Percentiles rank a stretch among this genome's conserved stretches.
Conservation (phyloP, 2,329 filamentous ascomycete species). For the Colletotrichum cordylinicola region DNA sequence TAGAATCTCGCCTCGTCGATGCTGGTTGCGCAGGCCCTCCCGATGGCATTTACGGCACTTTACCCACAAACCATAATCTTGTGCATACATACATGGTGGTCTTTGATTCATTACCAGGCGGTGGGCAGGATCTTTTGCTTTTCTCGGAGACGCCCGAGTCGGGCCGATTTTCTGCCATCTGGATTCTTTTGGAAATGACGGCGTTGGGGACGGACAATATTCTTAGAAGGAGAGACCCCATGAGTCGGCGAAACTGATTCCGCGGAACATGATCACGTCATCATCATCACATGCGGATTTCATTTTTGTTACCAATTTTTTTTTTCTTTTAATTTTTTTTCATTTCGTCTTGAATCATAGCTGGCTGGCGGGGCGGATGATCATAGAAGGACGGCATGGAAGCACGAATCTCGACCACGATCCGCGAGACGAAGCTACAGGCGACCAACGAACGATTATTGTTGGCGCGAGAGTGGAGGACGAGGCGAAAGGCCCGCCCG, state of each 20-base stretch:
- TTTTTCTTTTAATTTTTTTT: slow-evolving; percentile 19
- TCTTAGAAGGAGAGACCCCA: slow-evolving; percentile 18
- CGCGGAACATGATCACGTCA: slow-evolving; percentile 2
- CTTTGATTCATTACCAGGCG: slow-evolving; percentile 16
- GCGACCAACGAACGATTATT: neutral
- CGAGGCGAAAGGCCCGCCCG: neutral
- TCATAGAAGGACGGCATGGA: slow-evolving; percentile 18
- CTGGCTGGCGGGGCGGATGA: slow-evolving; percentile 12
- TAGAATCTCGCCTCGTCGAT: neutral
- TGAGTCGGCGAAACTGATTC: slow-evolving; percentile 12
- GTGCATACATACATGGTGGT: slow-evolving; percentile 13
- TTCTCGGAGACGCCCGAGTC: neutral
- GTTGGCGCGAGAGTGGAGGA: neutral
- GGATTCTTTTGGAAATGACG: slow-evolving; percentile 19
- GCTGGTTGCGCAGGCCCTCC: neutral
- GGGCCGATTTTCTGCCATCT: slow-evolving; percentile 8
- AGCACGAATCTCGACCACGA: slow-evolving; percentile 9
- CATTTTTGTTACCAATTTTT: neutral
- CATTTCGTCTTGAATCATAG: slow-evolving; percentile 18
- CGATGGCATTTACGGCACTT: slow-evolving; percentile 12
- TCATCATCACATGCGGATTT: slow-evolving; percentile 21
- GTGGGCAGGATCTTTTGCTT: slow-evolving; percentile 3
- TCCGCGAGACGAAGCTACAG: slow-evolving; percentile 4
- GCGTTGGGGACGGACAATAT: slow-evolving; percentile 19
- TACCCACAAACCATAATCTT: slow-evolving; percentile 14